Base-by-base conservation (phyloP, 345 rosid genomes). In the Limnanthes douglasii region DNA sequence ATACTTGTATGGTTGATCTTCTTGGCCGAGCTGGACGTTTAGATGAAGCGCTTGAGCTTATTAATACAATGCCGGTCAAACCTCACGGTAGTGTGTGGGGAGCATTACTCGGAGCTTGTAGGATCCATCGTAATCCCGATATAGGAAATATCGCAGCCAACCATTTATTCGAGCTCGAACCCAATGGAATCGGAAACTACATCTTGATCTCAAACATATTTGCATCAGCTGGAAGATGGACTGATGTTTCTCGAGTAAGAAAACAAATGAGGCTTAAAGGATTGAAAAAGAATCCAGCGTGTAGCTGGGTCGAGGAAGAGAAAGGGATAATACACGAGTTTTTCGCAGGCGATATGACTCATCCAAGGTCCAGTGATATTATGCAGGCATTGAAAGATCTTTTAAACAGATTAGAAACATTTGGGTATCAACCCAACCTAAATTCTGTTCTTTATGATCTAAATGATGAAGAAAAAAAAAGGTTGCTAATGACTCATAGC, bases 51-150 rank as follows among this genome's bases (percentile, higher is more conserved):
- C 66, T 73, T 11, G 65, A 74, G 26, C 45, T 83, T 42, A 65
- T 48, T n/a, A 25, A 58, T 37, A 61, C 48, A 6, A 79, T 88
- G 81, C 65, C 81, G 0, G 35, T 57, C 22, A 44, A 83, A 32
- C 76, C 86, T 35, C 55, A 64, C 40, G 78, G 56, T 15, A 78
- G 71, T 16, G 74, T 73, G 13, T 88, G 95, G 97, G 93, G 97
- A 21, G 95, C 97, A 15, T 57, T 88, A 34, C 90, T 88, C 9
- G 93, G 86, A 40, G 86, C 93, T 21, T 88, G 90, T 36, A 68
- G 60, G 21, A 62, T 65, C 43, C 80, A 88, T 52, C 32, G 49
- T 10, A 41, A 71, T 47, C 70, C 84, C 7, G 80, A 75, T 22
- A 45, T 75, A 12, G 97, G 93, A 23, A 56, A 61, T 38, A 54